A percentile compares a stretch with the other conserved stretches of the same genome.
These are phyloP conservation scores for Tylopilus cervinicoccineus DNA, from an alignment of 768 basidiomycete genomes.

Conservation along the genomic window DNA sequence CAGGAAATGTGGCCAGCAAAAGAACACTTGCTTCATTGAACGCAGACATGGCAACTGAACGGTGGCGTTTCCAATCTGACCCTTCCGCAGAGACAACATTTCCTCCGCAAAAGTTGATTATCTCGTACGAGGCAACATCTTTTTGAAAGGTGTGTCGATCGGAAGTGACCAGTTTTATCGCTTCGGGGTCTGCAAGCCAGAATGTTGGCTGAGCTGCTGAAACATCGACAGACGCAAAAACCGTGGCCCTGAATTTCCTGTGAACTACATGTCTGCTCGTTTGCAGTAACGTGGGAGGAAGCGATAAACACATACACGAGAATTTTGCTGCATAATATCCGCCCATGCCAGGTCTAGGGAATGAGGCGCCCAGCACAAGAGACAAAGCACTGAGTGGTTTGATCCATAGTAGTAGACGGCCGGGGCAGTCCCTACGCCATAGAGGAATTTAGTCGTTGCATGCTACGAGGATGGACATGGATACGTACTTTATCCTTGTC, in stretches of 20 bases:
- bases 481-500: slow-evolving; percentile 14
- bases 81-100: slow-evolving; percentile 43
- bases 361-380: slow-evolving; percentile 27
- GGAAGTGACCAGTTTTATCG: slow-evolving; percentile 33
- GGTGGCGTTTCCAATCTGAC: slow-evolving; percentile 46
- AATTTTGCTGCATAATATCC: slow-evolving; percentile 36
- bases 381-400: slow-evolving; percentile 30
- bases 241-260: slow-evolving; percentile 36
- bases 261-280: slow-evolving; percentile 29
- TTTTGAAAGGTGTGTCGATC: slow-evolving; percentile 38
- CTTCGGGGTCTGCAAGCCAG: slow-evolving; percentile 44
- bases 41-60: slow-evolving; percentile 42
- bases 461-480: not conserved
- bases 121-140: slow-evolving; percentile 37
- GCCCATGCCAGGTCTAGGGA: slow-evolving; percentile 33
- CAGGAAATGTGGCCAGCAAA: not conserved
- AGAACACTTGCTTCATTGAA: slow-evolving; percentile 41
- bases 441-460: not conserved
- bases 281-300: not conserved
- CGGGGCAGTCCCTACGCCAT: slow-evolving; percentile 5
- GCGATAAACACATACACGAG: slow-evolving; percentile 26
- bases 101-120: slow-evolving; percentile 42
- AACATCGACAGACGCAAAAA: slow-evolving; percentile 34
- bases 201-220: slow-evolving; percentile 29
- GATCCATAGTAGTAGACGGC: slow-evolving; percentile 24